Evolutionary conservation across 2,329 filamentous ascomycete species (phyloP).

Genomic region (Neonectria coccinea): DNA sequence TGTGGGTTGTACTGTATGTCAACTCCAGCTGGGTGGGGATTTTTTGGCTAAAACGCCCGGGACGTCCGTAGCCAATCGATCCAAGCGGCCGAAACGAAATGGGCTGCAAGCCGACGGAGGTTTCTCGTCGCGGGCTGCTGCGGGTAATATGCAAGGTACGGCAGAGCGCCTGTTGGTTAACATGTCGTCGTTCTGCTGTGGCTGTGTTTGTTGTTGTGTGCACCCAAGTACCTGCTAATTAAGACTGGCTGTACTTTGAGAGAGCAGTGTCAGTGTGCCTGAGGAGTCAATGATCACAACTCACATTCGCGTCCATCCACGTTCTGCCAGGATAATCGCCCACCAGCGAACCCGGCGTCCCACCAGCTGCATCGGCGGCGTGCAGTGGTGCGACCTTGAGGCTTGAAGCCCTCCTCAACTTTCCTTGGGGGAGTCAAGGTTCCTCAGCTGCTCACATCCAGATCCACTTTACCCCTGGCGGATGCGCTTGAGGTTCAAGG

Average conservation of each 20-base stretch:
- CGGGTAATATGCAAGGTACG: constrained; percentile 24
- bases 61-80: constrained; percentile 15
- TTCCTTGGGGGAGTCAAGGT: background rate
- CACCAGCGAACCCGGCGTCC: constrained; percentile 15
- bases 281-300: background rate
- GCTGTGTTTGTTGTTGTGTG: background rate
- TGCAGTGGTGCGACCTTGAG: constrained; percentile 35
- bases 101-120: constrained; percentile 20
- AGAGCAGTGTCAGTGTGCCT: constrained; percentile 4
- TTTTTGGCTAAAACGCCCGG: background rate
- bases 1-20: background rate
- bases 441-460: constrained; percentile 1
- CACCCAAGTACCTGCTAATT: background rate
- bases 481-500: background rate
- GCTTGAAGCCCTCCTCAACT: background rate
- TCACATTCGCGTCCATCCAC: background rate
- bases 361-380: constrained; percentile 27
- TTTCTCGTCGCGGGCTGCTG: constrained; percentile 13
- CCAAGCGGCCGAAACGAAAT: constrained; percentile 14
- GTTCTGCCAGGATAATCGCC: constrained; percentile 1
- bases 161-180: constrained; percentile 20
- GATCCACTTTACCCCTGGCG: constrained; percentile 1
- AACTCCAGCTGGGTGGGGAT: background rate
- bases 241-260: background rate
- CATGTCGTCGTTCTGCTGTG: background rate